Conservation (phyloP, 306 rosid genomes). For the Vigna reflexopilosa region DNA sequence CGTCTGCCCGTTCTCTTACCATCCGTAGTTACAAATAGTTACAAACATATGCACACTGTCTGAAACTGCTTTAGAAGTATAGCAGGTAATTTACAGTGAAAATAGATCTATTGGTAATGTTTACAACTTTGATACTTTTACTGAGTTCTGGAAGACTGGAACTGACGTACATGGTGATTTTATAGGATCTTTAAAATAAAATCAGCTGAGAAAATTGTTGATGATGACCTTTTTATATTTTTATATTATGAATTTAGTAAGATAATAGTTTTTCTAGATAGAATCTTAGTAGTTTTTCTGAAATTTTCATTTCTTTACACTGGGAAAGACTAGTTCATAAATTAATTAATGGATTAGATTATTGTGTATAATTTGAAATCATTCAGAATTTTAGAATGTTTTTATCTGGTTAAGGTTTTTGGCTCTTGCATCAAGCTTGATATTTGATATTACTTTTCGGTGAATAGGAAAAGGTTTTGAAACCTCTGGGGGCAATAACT, state of each 20-base stretch:
- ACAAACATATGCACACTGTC: slow-evolving; percentile 3
- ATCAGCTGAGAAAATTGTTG: not conserved
- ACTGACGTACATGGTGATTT: not conserved
- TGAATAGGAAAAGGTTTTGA: slow-evolving; percentile 87
- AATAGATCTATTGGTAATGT: slow-evolving; percentile 8
- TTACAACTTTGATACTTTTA: not conserved
- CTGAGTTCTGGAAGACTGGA: not conserved
- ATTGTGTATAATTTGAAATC: slow-evolving; percentile 14
- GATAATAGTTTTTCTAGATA: slow-evolving; percentile 9
- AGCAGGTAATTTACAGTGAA: not conserved
- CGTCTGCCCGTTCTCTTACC: too few relatives aligned
- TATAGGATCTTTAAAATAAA: not conserved
- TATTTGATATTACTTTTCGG: slow-evolving; percentile 35
- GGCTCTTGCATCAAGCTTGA: slow-evolving; percentile 38
- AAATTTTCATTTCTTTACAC: not conserved
- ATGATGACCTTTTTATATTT: not conserved
- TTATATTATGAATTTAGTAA: not conserved
- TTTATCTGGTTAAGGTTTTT: slow-evolving; percentile 31
- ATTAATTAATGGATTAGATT: not conserved
- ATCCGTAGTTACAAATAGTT: not conserved
- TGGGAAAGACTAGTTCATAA: not conserved
- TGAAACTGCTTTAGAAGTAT: slow-evolving; percentile 2
- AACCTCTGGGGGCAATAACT: slow-evolving; percentile 92
- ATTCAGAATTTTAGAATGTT: slow-evolving; percentile 2
- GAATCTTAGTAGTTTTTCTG: not conserved